Base-by-base conservation (phyloP, 257 asterid genomes). In the Capsicum pubescens region DNA sequence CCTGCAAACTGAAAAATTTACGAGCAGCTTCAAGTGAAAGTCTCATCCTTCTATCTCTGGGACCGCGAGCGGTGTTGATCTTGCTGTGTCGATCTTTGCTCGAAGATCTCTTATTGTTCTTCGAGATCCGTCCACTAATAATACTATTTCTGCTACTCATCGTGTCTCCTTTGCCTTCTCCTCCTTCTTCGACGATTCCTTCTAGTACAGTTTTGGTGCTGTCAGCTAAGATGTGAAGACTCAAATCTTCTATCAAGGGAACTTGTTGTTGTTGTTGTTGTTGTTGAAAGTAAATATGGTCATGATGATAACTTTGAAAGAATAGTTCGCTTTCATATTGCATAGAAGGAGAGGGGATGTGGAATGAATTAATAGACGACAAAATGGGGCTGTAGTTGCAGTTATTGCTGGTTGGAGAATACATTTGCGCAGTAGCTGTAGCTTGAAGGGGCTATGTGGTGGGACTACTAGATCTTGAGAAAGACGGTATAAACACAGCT, bases 1-100 rank as follows among this genome's bases (percentile, higher is more conserved):
- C 98, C 61, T 94, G 98, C 8, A 94, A 88, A 48, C 83, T 87
- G 14, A 94, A 94, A 71, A 94, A 93, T n/a, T 83, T 89, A 5
- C 91, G 59, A 0, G 97, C 98, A 8, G 92, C 88, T 5, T 90
- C 91, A 0, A 93, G 87, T 7, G 98, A 94, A 1, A 94, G 89
- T 50, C 98, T 84, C 94, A 94, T 91, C 77, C 98, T 80, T 19
- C 98, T 82, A 86, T 93, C 98, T 36, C 98, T 83, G 0, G 90
- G 96, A 7, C 98, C 98, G 2, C 87, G 91, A 2, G 96, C 95
- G 0, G 98, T 94, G 50, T 85, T 74, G 83, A 94, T 94, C 88
- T 94, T 94, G 92, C 94, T 92, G 90, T 94, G 98, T 60, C 97
- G 67, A 55, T 94, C 98, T 82, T 92, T 93, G 87, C 89, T 92